phyloP scores from a whole-genome alignment of 495 filamentous ascomycete genomes.

The Viridothelium virens region DNA sequence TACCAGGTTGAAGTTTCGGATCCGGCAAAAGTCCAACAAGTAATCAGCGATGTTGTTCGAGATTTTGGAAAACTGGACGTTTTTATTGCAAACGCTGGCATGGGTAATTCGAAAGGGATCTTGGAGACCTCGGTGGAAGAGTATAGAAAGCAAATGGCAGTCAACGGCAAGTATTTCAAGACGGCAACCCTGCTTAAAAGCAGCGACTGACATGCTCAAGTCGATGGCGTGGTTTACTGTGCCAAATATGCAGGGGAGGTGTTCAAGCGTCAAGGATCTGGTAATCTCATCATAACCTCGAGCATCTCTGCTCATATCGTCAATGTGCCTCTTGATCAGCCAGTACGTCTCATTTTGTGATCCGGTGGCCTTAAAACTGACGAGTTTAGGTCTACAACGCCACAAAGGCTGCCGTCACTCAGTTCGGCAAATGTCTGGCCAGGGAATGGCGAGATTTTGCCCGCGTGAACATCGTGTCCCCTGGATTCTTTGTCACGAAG shows the following conservation, averaged over 20 bases:
- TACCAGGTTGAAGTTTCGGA: conserved; percentile 36
- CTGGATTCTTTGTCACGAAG: conserved; percentile 32
- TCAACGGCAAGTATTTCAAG: conserved; percentile 22
- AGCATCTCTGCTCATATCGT: conserved; percentile 34
- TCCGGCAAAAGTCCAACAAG: conserved; percentile 28
- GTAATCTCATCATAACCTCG: conserved; percentile 34
- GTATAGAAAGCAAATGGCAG: conserved; percentile 35
- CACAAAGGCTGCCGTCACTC: conserved; percentile 31
- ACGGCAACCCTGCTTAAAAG: not conserved
- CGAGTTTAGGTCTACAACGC: conserved; percentile 27
- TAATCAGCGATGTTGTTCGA: conserved; percentile 34
- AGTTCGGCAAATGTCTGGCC: conserved; percentile 31
- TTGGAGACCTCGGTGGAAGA: conserved; percentile 42
- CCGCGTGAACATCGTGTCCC: conserved; percentile 25
- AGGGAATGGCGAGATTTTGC: conserved; percentile 36
- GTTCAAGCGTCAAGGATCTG: conserved; percentile 32
- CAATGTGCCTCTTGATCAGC: conserved; percentile 33
- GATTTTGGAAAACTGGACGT: conserved; percentile 45
- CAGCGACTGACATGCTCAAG: conserved; percentile 13
- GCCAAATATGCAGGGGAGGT: conserved; percentile 35
- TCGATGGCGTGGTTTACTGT: conserved; percentile 31
- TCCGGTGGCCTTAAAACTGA: not conserved
- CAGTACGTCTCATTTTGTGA: conserved; percentile 15
- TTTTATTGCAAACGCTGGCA: conserved; percentile 46
- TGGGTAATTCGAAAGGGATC: conserved; percentile 46